Percentiles rank a stretch among this genome's conserved stretches.
Conservation (phyloP, 179 eudicot genomes). For the Carnegiea gigantea region DNA sequence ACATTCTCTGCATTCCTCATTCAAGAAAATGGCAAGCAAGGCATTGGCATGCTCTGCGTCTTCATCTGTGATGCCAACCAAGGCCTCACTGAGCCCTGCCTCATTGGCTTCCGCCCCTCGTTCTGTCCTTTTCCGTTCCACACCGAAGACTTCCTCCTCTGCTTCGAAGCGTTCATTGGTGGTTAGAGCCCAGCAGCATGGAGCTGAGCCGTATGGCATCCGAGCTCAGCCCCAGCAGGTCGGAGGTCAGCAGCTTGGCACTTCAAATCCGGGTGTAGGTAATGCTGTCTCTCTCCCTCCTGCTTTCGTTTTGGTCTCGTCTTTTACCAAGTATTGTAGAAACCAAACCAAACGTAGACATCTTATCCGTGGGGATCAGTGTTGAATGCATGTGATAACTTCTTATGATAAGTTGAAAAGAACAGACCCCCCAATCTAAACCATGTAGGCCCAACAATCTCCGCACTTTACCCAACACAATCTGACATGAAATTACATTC, state of each 20-base stretch:
- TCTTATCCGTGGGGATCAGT: too few species aligned
- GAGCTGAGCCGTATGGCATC: not conserved
- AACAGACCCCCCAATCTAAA: too few species aligned
- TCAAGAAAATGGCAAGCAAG: slow-evolving; percentile 25
- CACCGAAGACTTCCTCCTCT: not conserved
- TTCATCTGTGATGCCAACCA: slow-evolving; percentile 17
- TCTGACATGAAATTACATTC: too few species aligned
- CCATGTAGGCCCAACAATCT: too few species aligned
- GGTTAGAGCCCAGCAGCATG: slow-evolving; percentile 16
- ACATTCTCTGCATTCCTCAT: not conserved
- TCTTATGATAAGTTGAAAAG: too few species aligned
- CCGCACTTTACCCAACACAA: too few species aligned
- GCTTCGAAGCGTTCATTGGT: slow-evolving; percentile 13
- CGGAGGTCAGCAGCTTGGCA: slow-evolving; percentile 4
- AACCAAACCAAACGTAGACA: too few species aligned
- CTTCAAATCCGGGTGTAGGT: not conserved
- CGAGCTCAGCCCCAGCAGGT: not conserved
- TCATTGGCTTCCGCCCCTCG: slow-evolving; percentile 18
- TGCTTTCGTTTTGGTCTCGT: too few species aligned
- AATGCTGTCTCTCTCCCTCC: not conserved
- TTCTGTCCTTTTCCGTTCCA: slow-evolving; percentile 4
- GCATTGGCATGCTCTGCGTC: slow-evolving; percentile 22
- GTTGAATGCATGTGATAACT: too few species aligned
- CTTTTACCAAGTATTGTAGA: too few species aligned
- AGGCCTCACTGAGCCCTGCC: slow-evolving; percentile 9